A percentile compares a stretch with the other conserved stretches of the same genome.
These are phyloP conservation scores for Thalia dealbata DNA, from an alignment of 176 grass and related monocot genomes.

Conservation along the genomic window DNA sequence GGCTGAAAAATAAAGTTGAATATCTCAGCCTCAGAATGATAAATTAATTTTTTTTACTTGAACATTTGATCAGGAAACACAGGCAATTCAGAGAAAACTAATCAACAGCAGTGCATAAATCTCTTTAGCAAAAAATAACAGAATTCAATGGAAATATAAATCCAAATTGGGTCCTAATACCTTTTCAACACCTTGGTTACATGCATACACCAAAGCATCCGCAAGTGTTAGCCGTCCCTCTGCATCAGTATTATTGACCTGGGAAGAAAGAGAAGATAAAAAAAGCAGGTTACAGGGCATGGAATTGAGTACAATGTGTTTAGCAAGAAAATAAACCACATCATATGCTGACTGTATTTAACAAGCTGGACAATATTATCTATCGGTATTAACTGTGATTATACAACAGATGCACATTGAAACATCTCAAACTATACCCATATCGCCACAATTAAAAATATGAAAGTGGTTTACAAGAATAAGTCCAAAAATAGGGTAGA, in stretches of 20 bases:
- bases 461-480: too few relatives aligned
- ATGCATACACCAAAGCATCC: slow-evolving; percentile 91
- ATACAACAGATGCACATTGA: too few relatives aligned
- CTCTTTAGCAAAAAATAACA: background rate
- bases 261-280: slow-evolving; percentile 11
- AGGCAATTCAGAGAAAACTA: background rate
- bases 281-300: background rate
- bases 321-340: background rate
- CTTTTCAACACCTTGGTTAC: slow-evolving; percentile 95
- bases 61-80: background rate
- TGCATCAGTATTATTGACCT: slow-evolving; percentile 98
- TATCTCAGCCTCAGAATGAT: background rate
- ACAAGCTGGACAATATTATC: too few relatives aligned
- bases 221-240: slow-evolving; percentile 98
- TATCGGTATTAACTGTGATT: too few relatives aligned
- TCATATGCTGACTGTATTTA: too few relatives aligned
- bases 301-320: background rate
- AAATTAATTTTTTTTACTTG: background rate
- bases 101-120: background rate
- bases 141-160: background rate
- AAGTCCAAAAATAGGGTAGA: too few relatives aligned
- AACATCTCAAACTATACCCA: too few relatives aligned
- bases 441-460: too few relatives aligned
- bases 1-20: background rate
- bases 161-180: slow-evolving; percentile 19